Percentiles rank a stretch among this genome's conserved stretches.
These are phyloP conservation scores for Eurotiales sp. DNA, from an alignment of 2,329 filamentous ascomycete genomes.

Conservation along the genomic window DNA sequence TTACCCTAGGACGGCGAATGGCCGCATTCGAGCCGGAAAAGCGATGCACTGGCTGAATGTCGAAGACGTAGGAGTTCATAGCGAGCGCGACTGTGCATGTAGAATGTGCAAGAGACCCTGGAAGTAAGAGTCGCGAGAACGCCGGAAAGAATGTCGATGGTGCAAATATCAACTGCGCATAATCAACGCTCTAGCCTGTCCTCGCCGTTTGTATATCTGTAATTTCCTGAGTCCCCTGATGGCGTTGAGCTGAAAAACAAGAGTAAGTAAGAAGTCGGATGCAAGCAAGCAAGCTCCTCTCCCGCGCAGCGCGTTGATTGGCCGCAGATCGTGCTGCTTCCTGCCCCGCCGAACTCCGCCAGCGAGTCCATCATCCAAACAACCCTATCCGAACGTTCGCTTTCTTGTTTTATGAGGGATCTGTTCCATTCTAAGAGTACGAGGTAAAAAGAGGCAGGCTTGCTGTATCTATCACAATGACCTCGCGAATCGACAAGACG, in stretches of 20 bases:
- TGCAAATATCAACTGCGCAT: background rate
- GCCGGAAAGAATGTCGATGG: background rate
- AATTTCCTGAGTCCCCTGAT: too few species aligned
- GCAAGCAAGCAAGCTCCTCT: background rate
- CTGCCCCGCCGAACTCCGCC: conserved; percentile 7
- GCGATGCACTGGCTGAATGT: conserved; percentile 65
- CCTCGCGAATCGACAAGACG: conserved; percentile 61
- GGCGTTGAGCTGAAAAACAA: too few species aligned
- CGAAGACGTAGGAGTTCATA: conserved; percentile 48
- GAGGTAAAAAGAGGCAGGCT: background rate
- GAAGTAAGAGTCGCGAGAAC: too few species aligned
- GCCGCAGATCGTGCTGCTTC: background rate
- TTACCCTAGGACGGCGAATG: conserved; percentile 70
- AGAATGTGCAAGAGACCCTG: background rate
- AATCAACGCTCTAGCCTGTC: too few species aligned
- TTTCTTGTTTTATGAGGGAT: too few species aligned
- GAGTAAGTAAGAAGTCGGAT: too few species aligned
- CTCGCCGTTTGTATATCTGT: too few species aligned
- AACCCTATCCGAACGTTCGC: too few species aligned
- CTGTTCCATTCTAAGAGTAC: too few species aligned
- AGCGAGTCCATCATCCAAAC: background rate
- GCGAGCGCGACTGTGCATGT: background rate
- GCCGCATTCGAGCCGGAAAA: conserved; percentile 66
- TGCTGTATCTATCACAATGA: conserved; percentile 21
- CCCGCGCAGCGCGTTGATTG: background rate